Conservation (phyloP, 1,284 basidiomycete species). For the Psilocybe mexicana region DNA sequence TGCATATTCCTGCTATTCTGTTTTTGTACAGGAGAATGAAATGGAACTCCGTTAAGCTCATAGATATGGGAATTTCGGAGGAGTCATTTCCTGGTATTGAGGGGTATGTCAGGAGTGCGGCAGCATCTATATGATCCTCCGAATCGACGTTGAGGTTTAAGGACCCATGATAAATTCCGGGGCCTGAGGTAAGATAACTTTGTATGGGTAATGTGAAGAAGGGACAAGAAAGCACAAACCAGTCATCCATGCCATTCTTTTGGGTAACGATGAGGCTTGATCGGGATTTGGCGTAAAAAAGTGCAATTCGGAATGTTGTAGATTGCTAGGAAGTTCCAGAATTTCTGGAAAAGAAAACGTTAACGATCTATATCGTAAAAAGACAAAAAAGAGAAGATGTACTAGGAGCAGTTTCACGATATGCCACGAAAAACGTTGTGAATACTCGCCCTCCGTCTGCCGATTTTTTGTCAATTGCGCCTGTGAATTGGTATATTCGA, state of each 20-base stretch:
- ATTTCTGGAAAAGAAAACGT: slow-evolving; percentile 56
- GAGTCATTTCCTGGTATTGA: slow-evolving; percentile 27
- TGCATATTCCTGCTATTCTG: slow-evolving; percentile 76
- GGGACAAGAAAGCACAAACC: slow-evolving; percentile 42
- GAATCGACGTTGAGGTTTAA: slow-evolving; percentile 66
- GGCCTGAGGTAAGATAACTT: slow-evolving; percentile 44
- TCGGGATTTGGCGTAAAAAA: slow-evolving; percentile 73
- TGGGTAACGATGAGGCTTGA: slow-evolving; percentile 65
- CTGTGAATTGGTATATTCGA: slow-evolving; percentile 91
- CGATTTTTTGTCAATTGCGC: slow-evolving; percentile 60
- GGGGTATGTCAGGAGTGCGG: slow-evolving; percentile 71
- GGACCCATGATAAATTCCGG: slow-evolving; percentile 84
- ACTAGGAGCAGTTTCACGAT: slow-evolving; percentile 81
- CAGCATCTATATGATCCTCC: slow-evolving; percentile 79
- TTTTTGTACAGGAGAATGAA: slow-evolving; percentile 87
- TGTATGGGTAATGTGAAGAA: neutral
- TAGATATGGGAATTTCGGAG: slow-evolving; percentile 62
- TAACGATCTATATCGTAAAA: slow-evolving; percentile 19
- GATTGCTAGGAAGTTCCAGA: slow-evolving; percentile 80
- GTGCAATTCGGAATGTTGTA: slow-evolving; percentile 75
- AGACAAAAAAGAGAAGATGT: slow-evolving; percentile 30
- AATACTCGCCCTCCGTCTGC: slow-evolving; percentile 81
- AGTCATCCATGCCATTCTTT: slow-evolving; percentile 87
- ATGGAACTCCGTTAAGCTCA: slow-evolving; percentile 91
- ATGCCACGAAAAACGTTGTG: slow-evolving; percentile 70